Conservation (phyloP, 768 basidiomycete species). For the Lentinus brumalis region DNA sequence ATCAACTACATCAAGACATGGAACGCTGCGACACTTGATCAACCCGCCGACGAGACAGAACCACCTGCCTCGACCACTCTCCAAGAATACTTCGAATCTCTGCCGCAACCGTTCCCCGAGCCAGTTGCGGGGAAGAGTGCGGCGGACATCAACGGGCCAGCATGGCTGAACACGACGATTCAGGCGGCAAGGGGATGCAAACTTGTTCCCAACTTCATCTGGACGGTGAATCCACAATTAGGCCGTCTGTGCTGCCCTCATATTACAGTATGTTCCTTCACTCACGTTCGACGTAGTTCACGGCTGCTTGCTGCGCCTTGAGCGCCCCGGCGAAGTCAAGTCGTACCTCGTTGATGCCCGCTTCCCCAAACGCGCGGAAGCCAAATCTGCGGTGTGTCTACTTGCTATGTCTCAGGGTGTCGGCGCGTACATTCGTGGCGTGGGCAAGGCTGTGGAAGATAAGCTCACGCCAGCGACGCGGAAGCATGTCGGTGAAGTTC, state of each 20-base stretch:
- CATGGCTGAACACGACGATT: slow-evolving; percentile 52
- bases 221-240: slow-evolving; percentile 42
- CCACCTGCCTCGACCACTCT: slow-evolving; percentile 39
- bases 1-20: slow-evolving; percentile 54
- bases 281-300: slow-evolving; percentile 43
- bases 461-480: slow-evolving; percentile 49
- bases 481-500: slow-evolving; percentile 43
- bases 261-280: neutral
- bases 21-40: slow-evolving; percentile 44
- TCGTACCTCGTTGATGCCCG: slow-evolving; percentile 66
- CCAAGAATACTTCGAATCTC: slow-evolving; percentile 61
- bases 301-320: slow-evolving; percentile 63
- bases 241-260: slow-evolving; percentile 42
- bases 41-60: slow-evolving; percentile 11
- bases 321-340: slow-evolving; percentile 50
- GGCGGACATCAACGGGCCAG: slow-evolving; percentile 54
- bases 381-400: slow-evolving; percentile 69
- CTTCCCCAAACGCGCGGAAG: slow-evolving; percentile 62
- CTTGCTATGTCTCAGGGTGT: slow-evolving; percentile 66
- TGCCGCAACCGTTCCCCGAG: slow-evolving; percentile 67
- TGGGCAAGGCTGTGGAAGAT: slow-evolving; percentile 44
- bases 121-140: slow-evolving; percentile 47
- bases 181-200: slow-evolving; percentile 55
- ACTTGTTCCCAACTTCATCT: slow-evolving; percentile 45
- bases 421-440: slow-evolving; percentile 53